Evolutionary conservation across 257 asterid species (phyloP).

Genomic region (Thymus quinquecostatus): DNA sequence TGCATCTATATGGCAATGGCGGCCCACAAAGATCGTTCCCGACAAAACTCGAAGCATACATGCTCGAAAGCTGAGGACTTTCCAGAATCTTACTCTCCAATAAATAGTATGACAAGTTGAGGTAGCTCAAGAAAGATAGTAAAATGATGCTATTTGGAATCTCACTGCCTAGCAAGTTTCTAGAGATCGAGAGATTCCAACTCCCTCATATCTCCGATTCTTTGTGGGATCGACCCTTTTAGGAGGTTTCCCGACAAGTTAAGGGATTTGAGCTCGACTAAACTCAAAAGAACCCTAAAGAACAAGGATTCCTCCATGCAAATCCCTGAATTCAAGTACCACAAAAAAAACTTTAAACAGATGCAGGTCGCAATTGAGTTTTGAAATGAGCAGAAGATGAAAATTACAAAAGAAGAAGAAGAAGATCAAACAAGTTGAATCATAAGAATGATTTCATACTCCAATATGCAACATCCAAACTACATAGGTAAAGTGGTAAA

Average conservation of each 20-base stretch:
- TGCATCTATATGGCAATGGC: not conserved
- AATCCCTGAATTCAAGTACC: too few relatives aligned
- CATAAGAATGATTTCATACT: too few relatives aligned
- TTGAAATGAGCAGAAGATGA: too few relatives aligned
- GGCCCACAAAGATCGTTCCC: slow-evolving; percentile 22
- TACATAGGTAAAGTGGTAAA: too few relatives aligned
- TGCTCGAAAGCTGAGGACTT: slow-evolving; percentile 15
- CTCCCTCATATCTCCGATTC: slow-evolving; percentile 1
- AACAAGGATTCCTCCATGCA: not conserved
- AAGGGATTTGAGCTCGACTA: slow-evolving; percentile 10
- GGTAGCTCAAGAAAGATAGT: not conserved
- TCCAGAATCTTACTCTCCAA: slow-evolving; percentile 16
- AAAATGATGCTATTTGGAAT: not conserved
- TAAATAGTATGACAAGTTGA: slow-evolving; percentile 12
- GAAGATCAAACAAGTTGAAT: too few relatives aligned
- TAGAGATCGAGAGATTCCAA: slow-evolving; percentile 26
- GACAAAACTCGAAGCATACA: not conserved
- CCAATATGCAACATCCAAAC: too few relatives aligned
- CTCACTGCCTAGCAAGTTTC: not conserved
- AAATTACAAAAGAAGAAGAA: too few relatives aligned
- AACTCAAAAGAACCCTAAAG: not conserved
- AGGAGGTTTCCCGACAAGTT: not conserved
- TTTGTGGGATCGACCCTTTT: slow-evolving; percentile 9
- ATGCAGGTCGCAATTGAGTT: too few relatives aligned
- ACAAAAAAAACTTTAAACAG: too few relatives aligned